These are phyloP conservation scores for Plasmodium gaboni DNA, from an alignment of 169 alveolate species.

Conservation along the genomic window DNA sequence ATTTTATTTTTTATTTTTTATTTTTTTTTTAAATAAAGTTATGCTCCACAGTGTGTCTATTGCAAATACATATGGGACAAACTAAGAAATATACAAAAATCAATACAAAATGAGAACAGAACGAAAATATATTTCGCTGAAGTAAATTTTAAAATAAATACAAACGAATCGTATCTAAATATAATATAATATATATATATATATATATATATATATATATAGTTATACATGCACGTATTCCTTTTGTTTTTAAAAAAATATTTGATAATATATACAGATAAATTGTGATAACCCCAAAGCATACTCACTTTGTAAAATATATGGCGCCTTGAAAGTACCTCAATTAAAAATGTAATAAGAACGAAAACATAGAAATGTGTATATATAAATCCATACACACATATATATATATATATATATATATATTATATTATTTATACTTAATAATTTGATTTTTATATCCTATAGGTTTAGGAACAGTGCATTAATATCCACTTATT, in stretches of 20 bases:
- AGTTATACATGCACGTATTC: background rate
- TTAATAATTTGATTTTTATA: background rate
- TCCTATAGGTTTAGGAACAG: slow-evolving; percentile 33
- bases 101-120: slow-evolving; percentile 37
- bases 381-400: no score
- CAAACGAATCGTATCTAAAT: background rate
- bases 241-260: background rate
- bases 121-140: slow-evolving; percentile 44
- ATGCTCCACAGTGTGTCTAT: slow-evolving; percentile 55
- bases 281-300: slow-evolving; percentile 34
- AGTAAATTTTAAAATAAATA: slow-evolving; percentile 26
- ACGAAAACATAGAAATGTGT: background rate
- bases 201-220: slow-evolving; percentile 6
- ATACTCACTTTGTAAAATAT: slow-evolving; percentile 18
- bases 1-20: background rate
- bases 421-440: background rate
- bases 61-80: slow-evolving; percentile 56
- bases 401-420: background rate
- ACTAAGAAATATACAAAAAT: slow-evolving; percentile 24
- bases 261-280: slow-evolving; percentile 13
- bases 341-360: slow-evolving; percentile 54
- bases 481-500: slow-evolving; percentile 48
- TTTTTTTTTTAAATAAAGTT: slow-evolving; percentile 6
- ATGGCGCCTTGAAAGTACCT: slow-evolving; percentile 26
- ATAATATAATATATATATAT: background rate